phyloP scores from a whole-genome alignment of 371 early-diverging fungal genomes.

The Mucor ambiguus region DNA sequence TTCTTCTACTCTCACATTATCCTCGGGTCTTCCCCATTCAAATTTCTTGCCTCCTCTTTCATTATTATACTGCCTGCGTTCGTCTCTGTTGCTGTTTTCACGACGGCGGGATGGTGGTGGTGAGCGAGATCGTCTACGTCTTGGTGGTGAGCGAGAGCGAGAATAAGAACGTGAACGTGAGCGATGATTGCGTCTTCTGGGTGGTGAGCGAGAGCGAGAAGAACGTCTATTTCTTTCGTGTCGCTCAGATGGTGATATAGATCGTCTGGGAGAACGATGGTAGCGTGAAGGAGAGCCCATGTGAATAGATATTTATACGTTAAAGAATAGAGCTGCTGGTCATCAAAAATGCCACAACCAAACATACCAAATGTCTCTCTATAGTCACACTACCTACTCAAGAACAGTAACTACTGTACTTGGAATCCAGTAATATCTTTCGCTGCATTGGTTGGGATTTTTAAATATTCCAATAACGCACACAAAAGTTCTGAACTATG shows the following conservation, averaged over 20 bases:
- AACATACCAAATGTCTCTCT: background rate
- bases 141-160: conserved; percentile 8
- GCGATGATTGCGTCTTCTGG: conserved; percentile 5
- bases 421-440: too few species aligned
- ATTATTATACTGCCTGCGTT: background rate
- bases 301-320: background rate
- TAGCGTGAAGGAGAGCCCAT: conserved; percentile 19
- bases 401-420: background rate
- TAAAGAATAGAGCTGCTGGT: background rate
- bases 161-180: conserved; percentile 13
- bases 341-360: background rate
- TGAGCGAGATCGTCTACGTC: conserved; percentile 19
- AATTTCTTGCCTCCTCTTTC: conserved; percentile 28
- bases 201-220: conserved; percentile 8
- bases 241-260: conserved; percentile 12
- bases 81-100: conserved; percentile 10
- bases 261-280: conserved; percentile 8
- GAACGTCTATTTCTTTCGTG: conserved; percentile 6
- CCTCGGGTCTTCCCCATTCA: conserved; percentile 34
- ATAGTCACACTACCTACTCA: background rate
- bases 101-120: conserved; percentile 23
- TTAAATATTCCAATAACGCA: too few species aligned
- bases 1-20: conserved; percentile 40
- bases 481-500: too few species aligned
- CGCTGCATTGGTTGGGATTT: too few species aligned